Evolutionary conservation across 208 protist genomes (phyloP), one percentile per base, ranked within the genome.

Genomic region (Trypanosomatidae sp.): DNA sequence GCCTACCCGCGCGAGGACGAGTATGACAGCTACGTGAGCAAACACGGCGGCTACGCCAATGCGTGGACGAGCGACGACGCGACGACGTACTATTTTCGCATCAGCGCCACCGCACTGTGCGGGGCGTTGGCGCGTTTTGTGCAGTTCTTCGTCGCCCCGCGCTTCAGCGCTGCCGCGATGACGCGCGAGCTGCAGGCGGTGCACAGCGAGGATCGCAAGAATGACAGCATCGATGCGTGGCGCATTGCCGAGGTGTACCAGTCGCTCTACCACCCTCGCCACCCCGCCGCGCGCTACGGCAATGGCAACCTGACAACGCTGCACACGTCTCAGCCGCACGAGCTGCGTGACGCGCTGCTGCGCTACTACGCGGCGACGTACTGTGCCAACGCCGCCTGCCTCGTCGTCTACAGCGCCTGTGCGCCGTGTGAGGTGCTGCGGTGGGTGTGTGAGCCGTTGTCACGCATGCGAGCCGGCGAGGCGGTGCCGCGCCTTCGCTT

Each of bases 141-240:
- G 22, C 75, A 95, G 53, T 97, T 97, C 50, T 97, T 97, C 53
- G 74, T 92, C 33, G 44, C 71, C 4, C 94, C 94, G 16, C 78
- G 66, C 23, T 95, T 97, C 49, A 88, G 78, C 22, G 40, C 61
- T 4, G 62, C 59, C 37, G 70, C 75, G 4, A 60, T 90, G 15
- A 57, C 61, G 24, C 77, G 94, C 3, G 94, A 97, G 66, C 57
- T 96, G 18, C 60, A 88, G 44, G 94, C 94, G 3, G 90, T 97
- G 21, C 77, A 97, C 53, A 92, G 72, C 55, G 94, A 97, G 52
- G 79, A 97, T 56, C 58, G 84, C 43, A 92, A 94, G 52, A 96
- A 96, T 58, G 78, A 86, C 52, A 72, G 66, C 35, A 59, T 65
- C 25, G 89, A 96, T 44, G 64, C 66, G 53, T 92, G 86, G 81